Evolutionary conservation across 306 rosid species (phyloP), one percentile per base, ranked within the genome.

Genomic region (Castanea crenata): DNA sequence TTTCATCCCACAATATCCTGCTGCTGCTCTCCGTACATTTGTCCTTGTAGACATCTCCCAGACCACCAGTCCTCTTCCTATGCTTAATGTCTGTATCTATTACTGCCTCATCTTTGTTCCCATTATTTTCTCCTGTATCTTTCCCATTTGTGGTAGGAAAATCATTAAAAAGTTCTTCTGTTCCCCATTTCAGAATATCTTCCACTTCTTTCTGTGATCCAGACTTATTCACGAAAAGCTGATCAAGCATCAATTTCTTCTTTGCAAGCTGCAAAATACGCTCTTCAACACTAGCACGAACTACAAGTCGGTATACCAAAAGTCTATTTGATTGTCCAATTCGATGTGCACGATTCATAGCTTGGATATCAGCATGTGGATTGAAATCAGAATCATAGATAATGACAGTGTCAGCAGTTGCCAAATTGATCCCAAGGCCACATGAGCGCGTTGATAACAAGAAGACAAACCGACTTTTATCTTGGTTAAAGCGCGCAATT

Each of bases 281-380:
- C 86, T 96, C 99, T 90, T 96, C 99, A 55, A 96, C 99, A 54
- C 99, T 96, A 65, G 99, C 99, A 79, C 97, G 98, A 80, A 96
- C 99, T 74, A 96, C 98, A 78, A 96, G 99, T 77, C 99, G 90
- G 82, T 96, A 96, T 41, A 96, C 99, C 86, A 96, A 76, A 78
- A 96, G 99, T 80, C 98, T 93, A 14, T 96, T 96, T 76, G 99
- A 96, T 80, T 96, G 99, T 72, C 99, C 99, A 85, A 96, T 96
- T 83, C 99, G 94, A 85, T 96, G 99, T 55, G 99, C 99, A 49
- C 99, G 96, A 84, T 96, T 96, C 99, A 96, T 96, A 74, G 99
- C 99, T 84, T 96, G 99, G 84, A 96, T 96, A 87, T 96, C 99
- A 74, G 99, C 99, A 89, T 96, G 99, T 9, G 99, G 99, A 69